These are phyloP conservation scores for Choanephora cucurbitarum DNA, from an alignment of 371 early-diverging fungal genomes.

Conservation along the genomic window DNA sequence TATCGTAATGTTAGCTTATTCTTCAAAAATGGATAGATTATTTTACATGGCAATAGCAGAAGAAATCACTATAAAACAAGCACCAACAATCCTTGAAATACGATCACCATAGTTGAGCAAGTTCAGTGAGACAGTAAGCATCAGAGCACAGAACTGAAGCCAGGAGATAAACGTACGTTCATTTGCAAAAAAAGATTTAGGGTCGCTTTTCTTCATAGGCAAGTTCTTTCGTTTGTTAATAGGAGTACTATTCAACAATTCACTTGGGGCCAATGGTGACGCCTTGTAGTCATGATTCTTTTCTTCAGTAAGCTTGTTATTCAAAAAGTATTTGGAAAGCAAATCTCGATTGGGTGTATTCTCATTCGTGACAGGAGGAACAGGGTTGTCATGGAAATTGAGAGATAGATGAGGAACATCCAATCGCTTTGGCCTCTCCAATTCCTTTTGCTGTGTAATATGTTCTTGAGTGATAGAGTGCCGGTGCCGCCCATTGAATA, in stretches of 20 bases:
- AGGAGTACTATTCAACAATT: not conserved
- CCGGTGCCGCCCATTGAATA: slow-evolving; percentile 50
- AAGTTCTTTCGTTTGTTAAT: not conserved
- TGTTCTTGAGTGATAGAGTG: slow-evolving; percentile 12
- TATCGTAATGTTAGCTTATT: not conserved
- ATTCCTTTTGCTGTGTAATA: not conserved
- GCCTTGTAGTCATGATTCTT: not conserved
- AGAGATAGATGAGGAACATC: slow-evolving; percentile 16
- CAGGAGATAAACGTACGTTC: slow-evolving; percentile 90
- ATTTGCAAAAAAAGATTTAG: slow-evolving; percentile 84
- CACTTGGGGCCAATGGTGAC: not conserved
- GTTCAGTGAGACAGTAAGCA: slow-evolving; percentile 70
- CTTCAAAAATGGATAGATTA: slow-evolving; percentile 15
- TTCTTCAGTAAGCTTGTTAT: not conserved
- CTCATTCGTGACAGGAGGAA: not conserved
- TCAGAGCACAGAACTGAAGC: slow-evolving; percentile 72
- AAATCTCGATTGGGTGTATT: slow-evolving; percentile 4
- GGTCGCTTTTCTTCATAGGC: slow-evolving; percentile 28
- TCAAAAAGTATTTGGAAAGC: not conserved
- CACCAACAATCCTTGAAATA: slow-evolving; percentile 36
- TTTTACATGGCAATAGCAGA: slow-evolving; percentile 34
- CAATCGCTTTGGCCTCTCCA: not conserved
- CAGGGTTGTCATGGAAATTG: slow-evolving; percentile 10
- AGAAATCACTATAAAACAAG: slow-evolving; percentile 29
- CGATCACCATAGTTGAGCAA: slow-evolving; percentile 69